These are phyloP conservation scores for Trichosporon faecale DNA, from an alignment of 1,284 basidiomycete genomes.

Conservation along the genomic window DNA sequence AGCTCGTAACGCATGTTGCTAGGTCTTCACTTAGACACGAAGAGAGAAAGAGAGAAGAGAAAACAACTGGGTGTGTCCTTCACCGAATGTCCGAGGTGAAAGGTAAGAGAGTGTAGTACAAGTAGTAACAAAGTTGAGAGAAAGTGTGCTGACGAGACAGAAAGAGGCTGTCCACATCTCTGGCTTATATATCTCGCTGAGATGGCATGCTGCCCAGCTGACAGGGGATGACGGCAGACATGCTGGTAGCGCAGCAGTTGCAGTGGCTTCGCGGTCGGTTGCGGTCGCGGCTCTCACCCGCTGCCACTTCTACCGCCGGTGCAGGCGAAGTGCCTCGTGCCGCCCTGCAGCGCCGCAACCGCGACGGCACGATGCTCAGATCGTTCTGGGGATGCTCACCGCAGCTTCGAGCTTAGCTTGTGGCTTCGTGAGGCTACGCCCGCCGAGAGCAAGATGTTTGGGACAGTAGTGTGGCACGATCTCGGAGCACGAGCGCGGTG, in stretches of 20 bases:
- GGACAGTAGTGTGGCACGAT: background rate
- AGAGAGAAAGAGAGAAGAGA: slow-evolving; percentile 4
- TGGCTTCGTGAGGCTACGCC: background rate
- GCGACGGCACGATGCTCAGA: background rate
- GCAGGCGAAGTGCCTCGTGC: background rate
- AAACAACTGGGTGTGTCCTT: background rate
- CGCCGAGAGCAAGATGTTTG: background rate
- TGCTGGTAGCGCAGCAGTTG: background rate
- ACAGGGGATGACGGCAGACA: background rate
- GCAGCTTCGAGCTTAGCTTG: background rate
- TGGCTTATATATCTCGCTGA: background rate
- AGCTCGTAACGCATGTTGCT: slow-evolving; percentile 1
- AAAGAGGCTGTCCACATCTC: background rate
- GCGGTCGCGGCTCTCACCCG: background rate
- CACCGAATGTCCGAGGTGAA: slow-evolving; percentile 4
- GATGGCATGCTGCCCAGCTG: background rate
- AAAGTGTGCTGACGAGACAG: background rate
- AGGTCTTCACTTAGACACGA: background rate
- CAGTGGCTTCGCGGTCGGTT: background rate
- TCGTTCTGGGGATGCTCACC: background rate
- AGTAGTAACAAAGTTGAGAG: slow-evolving; percentile 8
- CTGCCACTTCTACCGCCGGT: background rate
- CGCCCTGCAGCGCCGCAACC: background rate
- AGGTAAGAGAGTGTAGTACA: background rate
- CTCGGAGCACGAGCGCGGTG: background rate